Percentiles rank a stretch among this genome's conserved stretches.
These are phyloP conservation scores for Gliomastix tumulicola DNA, from an alignment of 2,329 filamentous ascomycete genomes.

Conservation along the genomic window DNA sequence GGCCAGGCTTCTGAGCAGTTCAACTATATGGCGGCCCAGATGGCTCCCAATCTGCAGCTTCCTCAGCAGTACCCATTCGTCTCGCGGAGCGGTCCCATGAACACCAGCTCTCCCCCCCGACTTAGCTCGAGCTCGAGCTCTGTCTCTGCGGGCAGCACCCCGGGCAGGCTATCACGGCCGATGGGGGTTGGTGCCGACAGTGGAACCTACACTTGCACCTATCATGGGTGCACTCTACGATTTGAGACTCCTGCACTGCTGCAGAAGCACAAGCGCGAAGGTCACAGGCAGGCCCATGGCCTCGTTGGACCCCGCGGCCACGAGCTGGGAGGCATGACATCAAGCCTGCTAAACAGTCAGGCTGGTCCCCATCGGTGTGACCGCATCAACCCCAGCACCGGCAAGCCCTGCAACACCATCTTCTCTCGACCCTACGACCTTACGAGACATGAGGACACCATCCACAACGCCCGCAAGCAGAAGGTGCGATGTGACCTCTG, in stretches of 20 bases:
- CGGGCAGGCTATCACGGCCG: constrained; percentile 41
- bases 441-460: constrained; percentile 93
- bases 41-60: constrained; percentile 15
- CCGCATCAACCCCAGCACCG: constrained; percentile 88
- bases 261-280: constrained; percentile 93
- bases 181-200: constrained; percentile 62
- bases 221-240: constrained; percentile 80
- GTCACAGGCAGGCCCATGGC: constrained; percentile 69
- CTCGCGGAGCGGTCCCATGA: constrained; percentile 23
- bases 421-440: constrained; percentile 96
- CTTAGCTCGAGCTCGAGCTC: constrained; percentile 34
- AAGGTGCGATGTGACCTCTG: constrained; percentile 92
- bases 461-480: constrained; percentile 89
- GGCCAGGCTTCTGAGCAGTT: neutral
- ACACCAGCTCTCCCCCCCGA: constrained; percentile 22
- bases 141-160: constrained; percentile 20
- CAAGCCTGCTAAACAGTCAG: constrained; percentile 69
- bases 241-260: constrained; percentile 84
- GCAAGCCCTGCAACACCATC: constrained; percentile 88
- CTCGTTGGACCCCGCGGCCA: constrained; percentile 15
- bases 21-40: constrained; percentile 21
- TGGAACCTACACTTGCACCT: constrained; percentile 94
- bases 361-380: constrained; percentile 90
- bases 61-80: constrained; percentile 47
- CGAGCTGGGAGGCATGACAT: constrained; percentile 32